Evolutionary conservation across 2,329 filamentous ascomycete species (phyloP).

Genomic region (Eurotiales sp.): DNA sequence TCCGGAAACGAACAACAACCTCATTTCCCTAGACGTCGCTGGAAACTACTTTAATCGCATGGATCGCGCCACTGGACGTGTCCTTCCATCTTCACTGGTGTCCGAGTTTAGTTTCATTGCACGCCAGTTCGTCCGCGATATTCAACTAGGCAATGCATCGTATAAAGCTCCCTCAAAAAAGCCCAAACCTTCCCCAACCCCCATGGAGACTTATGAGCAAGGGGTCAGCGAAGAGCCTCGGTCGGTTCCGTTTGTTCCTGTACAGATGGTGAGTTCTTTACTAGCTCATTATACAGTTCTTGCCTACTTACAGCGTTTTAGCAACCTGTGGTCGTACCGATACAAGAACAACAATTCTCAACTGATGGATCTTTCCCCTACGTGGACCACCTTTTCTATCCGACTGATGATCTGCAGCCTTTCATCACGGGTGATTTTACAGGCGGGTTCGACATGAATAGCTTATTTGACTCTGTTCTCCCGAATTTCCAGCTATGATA

Average conservation of each 20-base stretch:
- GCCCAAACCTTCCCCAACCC: background rate
- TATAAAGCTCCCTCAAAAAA: background rate
- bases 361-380: conserved; percentile 1
- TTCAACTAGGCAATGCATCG: conserved; percentile 5
- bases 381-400: conserved; percentile 16
- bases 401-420: conserved; percentile 14
- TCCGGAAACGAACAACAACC: conserved; percentile 33
- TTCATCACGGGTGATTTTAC: conserved; percentile 13
- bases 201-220: background rate
- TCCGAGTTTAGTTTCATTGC: conserved; percentile 43
- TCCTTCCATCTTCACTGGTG: conserved; percentile 35
- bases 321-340: background rate
- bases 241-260: background rate
- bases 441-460: conserved; percentile 16
- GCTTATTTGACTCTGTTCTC: conserved; percentile 15
- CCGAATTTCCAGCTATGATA: conserved; percentile 14
- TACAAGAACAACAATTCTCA: background rate
- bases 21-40: conserved; percentile 40
- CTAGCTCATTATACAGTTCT: too few species aligned
- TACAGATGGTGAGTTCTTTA: conserved; percentile 11
- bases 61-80: conserved; percentile 35
- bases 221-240: background rate
- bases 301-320: too few species aligned
- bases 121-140: conserved; percentile 34
- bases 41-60: conserved; percentile 43